A percentile compares a stretch with the other conserved stretches of the same genome.
These are phyloP conservation scores for Trichaptum fuscoviolaceum DNA, from an alignment of 768 basidiomycete genomes.

Conservation along the genomic window DNA sequence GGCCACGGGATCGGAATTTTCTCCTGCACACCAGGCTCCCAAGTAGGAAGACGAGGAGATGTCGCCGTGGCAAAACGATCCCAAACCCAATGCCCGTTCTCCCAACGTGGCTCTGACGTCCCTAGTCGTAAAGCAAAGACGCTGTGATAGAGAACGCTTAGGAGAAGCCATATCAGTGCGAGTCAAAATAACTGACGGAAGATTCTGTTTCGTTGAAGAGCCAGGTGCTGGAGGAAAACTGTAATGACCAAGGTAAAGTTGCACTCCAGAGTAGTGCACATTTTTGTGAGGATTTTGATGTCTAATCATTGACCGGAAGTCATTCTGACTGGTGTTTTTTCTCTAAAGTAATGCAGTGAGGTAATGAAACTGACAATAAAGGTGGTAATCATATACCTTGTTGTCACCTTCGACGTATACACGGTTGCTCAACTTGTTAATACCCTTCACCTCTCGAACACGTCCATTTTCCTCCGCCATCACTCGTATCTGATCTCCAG, in stretches of 20 bases:
- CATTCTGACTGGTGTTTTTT: constrained; percentile 16
- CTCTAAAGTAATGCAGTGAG: constrained; percentile 9
- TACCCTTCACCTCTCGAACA: constrained; percentile 64
- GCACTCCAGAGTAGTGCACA: constrained; percentile 76
- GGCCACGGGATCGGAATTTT: constrained; percentile 69
- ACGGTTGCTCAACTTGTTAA: constrained; percentile 69
- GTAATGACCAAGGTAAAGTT: constrained; percentile 67
- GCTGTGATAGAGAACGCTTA: constrained; percentile 30
- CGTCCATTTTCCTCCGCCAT: constrained; percentile 56
- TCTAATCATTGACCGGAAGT: constrained; percentile 21
- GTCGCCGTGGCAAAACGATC: constrained; percentile 65
- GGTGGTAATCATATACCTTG: background rate
- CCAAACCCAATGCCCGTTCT: constrained; percentile 61
- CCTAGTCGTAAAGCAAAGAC: constrained; percentile 74
- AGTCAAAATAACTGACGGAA: constrained; percentile 38
- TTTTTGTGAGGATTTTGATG: constrained; percentile 32
- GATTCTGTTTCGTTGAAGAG: constrained; percentile 29
- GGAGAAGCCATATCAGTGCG: constrained; percentile 5
- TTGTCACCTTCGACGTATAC: constrained; percentile 50
- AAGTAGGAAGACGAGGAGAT: constrained; percentile 47
- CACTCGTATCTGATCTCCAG: constrained; percentile 73
- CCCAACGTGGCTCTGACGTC: constrained; percentile 56
- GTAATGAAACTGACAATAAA: background rate
- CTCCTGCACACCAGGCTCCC: constrained; percentile 27
- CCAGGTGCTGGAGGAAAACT: constrained; percentile 46